Base-by-base conservation (phyloP, 441 rosid genomes). In the Brassica balearica region DNA sequence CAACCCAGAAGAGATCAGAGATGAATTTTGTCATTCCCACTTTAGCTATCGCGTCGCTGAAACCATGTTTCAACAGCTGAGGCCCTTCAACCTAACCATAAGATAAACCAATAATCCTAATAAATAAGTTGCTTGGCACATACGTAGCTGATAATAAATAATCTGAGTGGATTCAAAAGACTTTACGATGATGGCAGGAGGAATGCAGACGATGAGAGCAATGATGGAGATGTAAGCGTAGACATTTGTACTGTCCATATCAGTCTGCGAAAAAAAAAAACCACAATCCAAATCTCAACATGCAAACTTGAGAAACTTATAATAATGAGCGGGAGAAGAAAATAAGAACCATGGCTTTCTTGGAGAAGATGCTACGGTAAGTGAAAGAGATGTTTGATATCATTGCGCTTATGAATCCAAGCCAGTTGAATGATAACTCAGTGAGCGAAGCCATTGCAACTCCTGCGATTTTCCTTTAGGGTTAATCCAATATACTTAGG, bases 211-310 rank as follows among this genome's bases (percentile, higher is more conserved):
- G 51, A 90, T 1, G 82, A 94, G 97, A 51, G 98, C 97, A 1
- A 92, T 92, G 78, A 94, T 92, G 76, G 98, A 92, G 78, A 94
- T 94, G 86, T 94, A 94, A 71, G 98, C 97, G 67, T 94, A 94
- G 25, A 92, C 5, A 77, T 94, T 92, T 25, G 97, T 94, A 81
- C 97, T 94, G 87, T 94, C 98, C 97, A 94, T 94, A 72, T 91
- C 97, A 74, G 98, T 94, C 97, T 94, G 92, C 86, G 81, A 41
- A 72, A 63, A 29, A 58, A 1, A 43, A 3, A 9, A 10, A 8
- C 20, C 20, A 27, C 9, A 58, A 29, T 19, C 8, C 0, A 0
- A 17, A 34, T 46, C 14, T 4, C 3, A 34, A n/a, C 64, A 72
- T 60, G 11, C 12, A 58, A 61, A 5, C 46, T 41, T 14, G 48